A percentile compares a stretch with the other conserved stretches of the same genome.
These are phyloP conservation scores for Plasmodium knowlesi DNA, from an alignment of 169 alveolate genomes.

Conservation along the genomic window DNA sequence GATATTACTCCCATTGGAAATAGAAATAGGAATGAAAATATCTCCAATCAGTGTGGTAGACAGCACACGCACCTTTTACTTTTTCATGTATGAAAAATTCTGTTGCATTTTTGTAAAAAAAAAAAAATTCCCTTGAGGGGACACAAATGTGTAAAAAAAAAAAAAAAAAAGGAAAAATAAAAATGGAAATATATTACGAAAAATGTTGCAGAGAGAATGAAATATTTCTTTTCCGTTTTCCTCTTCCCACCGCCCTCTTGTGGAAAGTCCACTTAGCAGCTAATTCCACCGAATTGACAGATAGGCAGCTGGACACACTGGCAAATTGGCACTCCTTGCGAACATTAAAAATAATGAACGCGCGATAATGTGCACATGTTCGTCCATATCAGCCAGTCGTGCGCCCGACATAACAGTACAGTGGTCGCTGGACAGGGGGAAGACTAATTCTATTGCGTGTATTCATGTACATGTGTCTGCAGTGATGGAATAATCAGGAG, in stretches of 20 bases:
- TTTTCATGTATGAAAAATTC: not conserved
- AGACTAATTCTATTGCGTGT: not conserved
- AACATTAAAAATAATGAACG: too few species aligned
- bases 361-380: not conserved
- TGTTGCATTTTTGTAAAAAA: not conserved
- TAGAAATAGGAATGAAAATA: not conserved
- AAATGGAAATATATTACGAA: not conserved
- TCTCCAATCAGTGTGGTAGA: not conserved
- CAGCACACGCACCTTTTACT: not conserved
- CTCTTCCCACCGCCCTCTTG: not conserved
- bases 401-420: not conserved
- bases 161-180: too few species aligned
- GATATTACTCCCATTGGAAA: not conserved
- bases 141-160: not conserved
- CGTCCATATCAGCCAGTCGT: not conserved
- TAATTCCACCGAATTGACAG: not conserved
- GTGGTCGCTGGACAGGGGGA: not conserved
- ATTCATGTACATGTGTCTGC: not conserved
- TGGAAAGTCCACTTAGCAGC: not conserved
- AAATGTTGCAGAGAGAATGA: not conserved
- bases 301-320: not conserved
- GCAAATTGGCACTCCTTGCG: not conserved
- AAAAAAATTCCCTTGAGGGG: not conserved
- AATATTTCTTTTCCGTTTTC: not conserved
- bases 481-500: not conserved